Base-by-base conservation (phyloP, 1,284 basidiomycete genomes). In the Hemileia vastatrix region DNA sequence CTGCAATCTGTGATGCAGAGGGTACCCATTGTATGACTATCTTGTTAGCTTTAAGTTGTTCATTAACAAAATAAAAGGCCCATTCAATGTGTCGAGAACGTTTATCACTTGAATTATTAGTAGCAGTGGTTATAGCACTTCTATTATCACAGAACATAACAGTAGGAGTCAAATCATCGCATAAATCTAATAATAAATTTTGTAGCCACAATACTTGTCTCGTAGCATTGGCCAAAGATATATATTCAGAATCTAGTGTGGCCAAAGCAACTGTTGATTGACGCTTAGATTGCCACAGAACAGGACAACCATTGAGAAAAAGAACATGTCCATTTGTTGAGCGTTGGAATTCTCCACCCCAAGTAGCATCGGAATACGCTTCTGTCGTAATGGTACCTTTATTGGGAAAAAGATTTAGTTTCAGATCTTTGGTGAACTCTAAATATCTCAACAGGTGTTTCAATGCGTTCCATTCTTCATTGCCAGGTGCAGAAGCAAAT, bases 341-440 rank as follows among this genome's bases (percentile, higher is more conserved):
- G 18, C 54, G n/a, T n/a, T 54, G 21, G 32, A 33, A 36, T 9
- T 52, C 50, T 9, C 33, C 53, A 5, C 50, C 53, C 53, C 53
- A 54, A 21, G 13, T 43, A 19, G 33, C 53, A 54, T 54, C 53
- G n/a, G n/a, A n/a, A n/a, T n/a, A n/a, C n/a, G n/a, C n/a, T n/a
- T n/a, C n/a, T n/a, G n/a, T n/a, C n/a, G n/a, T n/a, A n/a, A n/a
- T n/a, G n/a, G n/a, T n/a, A n/a, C n/a, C n/a, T n/a, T n/a, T n/a
- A n/a, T n/a, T n/a, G n/a, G n/a, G n/a, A n/a, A n/a, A n/a, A n/a
- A n/a, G n/a, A n/a, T n/a, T n/a, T n/a, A n/a, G n/a, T n/a, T n/a
- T n/a, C n/a, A n/a, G n/a, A n/a, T n/a, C n/a, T n/a, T n/a, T n/a
- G n/a, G n/a, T n/a, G n/a, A n/a, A n/a, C n/a, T n/a, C n/a, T n/a